Percentiles rank a stretch among this genome's conserved stretches.
Conservation (phyloP, 2,329 filamentous ascomycete genomes). For the Exophiala phaeomuriformis region DNA sequence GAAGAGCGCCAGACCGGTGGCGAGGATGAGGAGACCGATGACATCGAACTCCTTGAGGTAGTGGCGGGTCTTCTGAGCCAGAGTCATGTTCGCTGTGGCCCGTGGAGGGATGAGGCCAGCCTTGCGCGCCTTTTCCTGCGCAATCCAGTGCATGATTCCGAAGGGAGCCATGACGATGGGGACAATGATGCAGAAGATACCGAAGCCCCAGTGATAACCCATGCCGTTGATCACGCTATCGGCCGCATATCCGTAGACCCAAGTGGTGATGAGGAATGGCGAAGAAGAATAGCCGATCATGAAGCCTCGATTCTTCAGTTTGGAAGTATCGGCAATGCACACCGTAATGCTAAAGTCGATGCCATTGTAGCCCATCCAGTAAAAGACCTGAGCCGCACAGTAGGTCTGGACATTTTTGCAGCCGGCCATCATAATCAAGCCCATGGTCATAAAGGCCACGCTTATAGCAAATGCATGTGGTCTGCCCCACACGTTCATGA, state of each 20-base stretch:
- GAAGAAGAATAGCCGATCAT: constrained; percentile 12
- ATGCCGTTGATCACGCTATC: constrained; percentile 15
- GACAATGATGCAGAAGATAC: constrained; percentile 24
- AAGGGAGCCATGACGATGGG: constrained; percentile 14
- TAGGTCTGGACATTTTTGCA: constrained; percentile 55
- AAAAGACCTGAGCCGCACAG: constrained; percentile 54
- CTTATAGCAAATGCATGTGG: constrained; percentile 47
- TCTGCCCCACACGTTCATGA: constrained; percentile 56
- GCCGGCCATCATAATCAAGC: constrained; percentile 53
- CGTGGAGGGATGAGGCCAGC: constrained; percentile 45
- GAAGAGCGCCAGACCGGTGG: constrained; percentile 54
- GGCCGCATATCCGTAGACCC: constrained; percentile 18
- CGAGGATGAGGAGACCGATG: constrained; percentile 53
- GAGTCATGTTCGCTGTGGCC: constrained; percentile 27
- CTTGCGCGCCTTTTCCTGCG: constrained; percentile 54
- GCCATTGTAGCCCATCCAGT: constrained; percentile 33
- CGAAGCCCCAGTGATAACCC: constrained; percentile 27
- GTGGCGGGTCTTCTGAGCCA: constrained; percentile 36
- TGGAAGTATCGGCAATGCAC: constrained; percentile 32
- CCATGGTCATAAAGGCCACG: constrained; percentile 36
- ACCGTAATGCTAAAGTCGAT: constrained; percentile 28
- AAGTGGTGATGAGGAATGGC: constrained; percentile 29
- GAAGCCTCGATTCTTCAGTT: constrained; percentile 19
- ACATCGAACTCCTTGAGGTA: constrained; percentile 56
- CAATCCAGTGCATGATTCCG: constrained; percentile 48